Evolutionary conservation across 345 rosid species (phyloP), one percentile per base, ranked within the genome.

Genomic region (Eucalyptus tenuipes): DNA sequence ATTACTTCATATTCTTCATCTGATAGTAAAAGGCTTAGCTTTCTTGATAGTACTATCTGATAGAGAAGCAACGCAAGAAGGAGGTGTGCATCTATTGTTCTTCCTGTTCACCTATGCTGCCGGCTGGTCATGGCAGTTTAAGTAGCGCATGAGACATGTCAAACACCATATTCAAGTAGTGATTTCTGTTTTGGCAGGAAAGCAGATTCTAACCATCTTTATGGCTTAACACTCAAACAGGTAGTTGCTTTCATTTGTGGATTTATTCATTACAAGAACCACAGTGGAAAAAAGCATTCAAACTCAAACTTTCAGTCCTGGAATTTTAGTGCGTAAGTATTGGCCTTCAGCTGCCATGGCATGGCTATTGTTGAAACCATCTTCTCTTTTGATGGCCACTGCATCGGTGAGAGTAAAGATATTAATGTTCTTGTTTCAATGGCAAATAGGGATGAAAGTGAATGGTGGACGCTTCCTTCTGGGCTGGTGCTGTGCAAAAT

Each of bases 401-500:
- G 66, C 87, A 53, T 17, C 17, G 7, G 49, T 42, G 44, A 53
- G n/a, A 4, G 71, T 20, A 37, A 75, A 75, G 40, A 75, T 75
- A 75, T 75, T 75, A 75, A 75, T 75, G 49, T 33, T 40, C 22
- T 85, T 13, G 55, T 64, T 42, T 61, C 44, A 29, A 22, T 85
- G 86, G 52, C 44, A 71, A 88, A 91, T 89, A 96, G 99, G 99
- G 99, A 97, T 89, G 99, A 97, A 92, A 95, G 97, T 50, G 99
- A 95, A 90, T 97, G 98, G 99, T 97, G 99, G 99, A 92, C 96
- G 94, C 97, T 97, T 88, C 97, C 99, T 66, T 92, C 93, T 10
- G 98, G 98, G 80, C 91, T 96, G 91, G 49, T 94, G 61, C 57
- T 95, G 25, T 95, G 98, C 94, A 97, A 97, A 93, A 92, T 95